phyloP scores from a whole-genome alignment of 495 filamentous ascomycete species.

The Parathielavia hyrcaniae region DNA sequence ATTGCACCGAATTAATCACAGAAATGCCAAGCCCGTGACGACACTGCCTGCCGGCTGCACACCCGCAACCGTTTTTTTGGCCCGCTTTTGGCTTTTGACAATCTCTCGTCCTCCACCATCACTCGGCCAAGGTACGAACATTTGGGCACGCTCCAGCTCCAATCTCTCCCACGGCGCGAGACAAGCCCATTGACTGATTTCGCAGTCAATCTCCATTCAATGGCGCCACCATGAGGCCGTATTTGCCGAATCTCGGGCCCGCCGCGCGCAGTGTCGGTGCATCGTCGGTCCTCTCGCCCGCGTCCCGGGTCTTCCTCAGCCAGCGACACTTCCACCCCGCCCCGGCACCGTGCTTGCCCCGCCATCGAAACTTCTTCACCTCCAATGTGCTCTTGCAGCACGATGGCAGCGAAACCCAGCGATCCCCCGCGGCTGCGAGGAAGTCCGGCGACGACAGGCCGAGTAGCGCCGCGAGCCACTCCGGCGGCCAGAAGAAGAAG shows the following conservation, averaged over 20 bases:
- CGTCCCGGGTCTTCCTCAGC: constrained; percentile 8
- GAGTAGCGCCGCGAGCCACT: constrained; percentile 4
- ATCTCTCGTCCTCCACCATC: not conserved
- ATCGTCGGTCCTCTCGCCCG: constrained; percentile 8
- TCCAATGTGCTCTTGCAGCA: constrained; percentile 36
- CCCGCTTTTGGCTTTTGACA: not conserved
- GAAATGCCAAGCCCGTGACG: constrained; percentile 5
- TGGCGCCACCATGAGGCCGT: constrained; percentile 29
- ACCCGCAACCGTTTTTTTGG: not conserved
- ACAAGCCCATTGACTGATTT: not conserved
- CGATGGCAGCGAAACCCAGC: constrained; percentile 21
- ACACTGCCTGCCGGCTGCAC: constrained; percentile 1
- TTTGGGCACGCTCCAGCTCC: not conserved
- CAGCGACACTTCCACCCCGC: constrained; percentile 30
- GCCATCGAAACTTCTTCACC: constrained; percentile 38
- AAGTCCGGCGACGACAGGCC: constrained; percentile 6
- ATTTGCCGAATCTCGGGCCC: constrained; percentile 21
- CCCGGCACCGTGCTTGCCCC: constrained; percentile 24
- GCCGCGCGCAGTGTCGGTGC: constrained; percentile 10
- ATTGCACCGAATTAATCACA: not conserved
- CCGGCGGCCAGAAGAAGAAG: constrained; percentile 34
- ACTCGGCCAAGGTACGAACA: not conserved
- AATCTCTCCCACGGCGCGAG: not conserved
- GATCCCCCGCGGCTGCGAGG: constrained; percentile 5
- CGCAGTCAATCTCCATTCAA: constrained; percentile 15